A percentile compares a stretch with the other conserved stretches of the same genome.
Conservation (phyloP, 2,329 filamentous ascomycete genomes). For the Gliomastix tumulicola region DNA sequence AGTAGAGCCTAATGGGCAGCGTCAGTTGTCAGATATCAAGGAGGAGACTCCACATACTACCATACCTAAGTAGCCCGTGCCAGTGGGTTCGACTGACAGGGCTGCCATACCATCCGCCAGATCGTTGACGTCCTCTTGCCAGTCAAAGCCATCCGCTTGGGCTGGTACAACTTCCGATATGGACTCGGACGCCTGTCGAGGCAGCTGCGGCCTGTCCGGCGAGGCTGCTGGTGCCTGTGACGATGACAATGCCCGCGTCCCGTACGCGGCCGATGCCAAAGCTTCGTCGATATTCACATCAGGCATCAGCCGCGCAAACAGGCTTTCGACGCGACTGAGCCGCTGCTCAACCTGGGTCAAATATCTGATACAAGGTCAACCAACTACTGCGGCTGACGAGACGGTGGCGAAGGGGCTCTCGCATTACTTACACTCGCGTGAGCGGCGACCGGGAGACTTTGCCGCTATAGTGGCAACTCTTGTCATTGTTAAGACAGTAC, state of each 20-base stretch:
- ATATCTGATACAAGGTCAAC: constrained; percentile 8
- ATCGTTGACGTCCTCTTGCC: constrained; percentile 21
- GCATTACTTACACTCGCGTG: constrained; percentile 15
- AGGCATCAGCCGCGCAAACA: constrained; percentile 11
- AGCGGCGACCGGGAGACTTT: constrained; percentile 14
- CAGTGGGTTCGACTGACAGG: constrained; percentile 23
- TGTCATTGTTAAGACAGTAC: constrained; percentile 12
- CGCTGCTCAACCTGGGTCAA: constrained; percentile 14
- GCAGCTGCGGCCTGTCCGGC: background rate
- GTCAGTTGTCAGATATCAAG: too few species aligned
- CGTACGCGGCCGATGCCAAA: constrained; percentile 4
- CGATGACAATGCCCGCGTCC: background rate
- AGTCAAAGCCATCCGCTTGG: constrained; percentile 21
- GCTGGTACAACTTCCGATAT: constrained; percentile 19
- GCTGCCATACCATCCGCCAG: constrained; percentile 26
- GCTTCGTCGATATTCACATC: constrained; percentile 14
- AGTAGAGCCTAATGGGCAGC: constrained; percentile 14
- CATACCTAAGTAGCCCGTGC: constrained; percentile 21
- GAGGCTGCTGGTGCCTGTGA: background rate
- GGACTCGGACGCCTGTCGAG: constrained; percentile 4
- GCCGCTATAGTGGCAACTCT: constrained; percentile 16
- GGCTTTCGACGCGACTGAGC: constrained; percentile 9
- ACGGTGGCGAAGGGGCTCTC: too few species aligned
- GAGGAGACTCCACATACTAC: too few species aligned
- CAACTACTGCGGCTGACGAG: background rate